phyloP scores from a whole-genome alignment of 2,329 filamentous ascomycete species.

The Talaromyces sp. region DNA sequence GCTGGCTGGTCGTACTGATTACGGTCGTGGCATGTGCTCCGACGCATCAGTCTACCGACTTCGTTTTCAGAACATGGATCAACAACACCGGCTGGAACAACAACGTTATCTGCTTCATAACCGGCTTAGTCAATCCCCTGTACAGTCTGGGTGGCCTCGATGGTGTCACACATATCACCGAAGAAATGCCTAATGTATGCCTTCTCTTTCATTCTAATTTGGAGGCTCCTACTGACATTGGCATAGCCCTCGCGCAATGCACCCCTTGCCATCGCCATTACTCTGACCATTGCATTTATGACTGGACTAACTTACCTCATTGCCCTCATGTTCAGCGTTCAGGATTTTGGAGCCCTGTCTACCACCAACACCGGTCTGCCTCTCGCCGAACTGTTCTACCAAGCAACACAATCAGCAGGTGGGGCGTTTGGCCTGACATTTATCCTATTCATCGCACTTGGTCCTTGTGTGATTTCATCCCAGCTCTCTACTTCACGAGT shows the following conservation, averaged over 20 bases:
- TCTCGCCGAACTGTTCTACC: constrained; percentile 63
- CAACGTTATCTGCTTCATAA: constrained; percentile 51
- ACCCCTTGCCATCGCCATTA: constrained; percentile 35
- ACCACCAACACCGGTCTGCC: constrained; percentile 49
- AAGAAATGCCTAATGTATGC: constrained; percentile 52
- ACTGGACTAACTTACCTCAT: constrained; percentile 52
- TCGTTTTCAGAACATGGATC: constrained; percentile 53
- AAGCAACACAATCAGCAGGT: constrained; percentile 51
- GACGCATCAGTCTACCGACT: constrained; percentile 45
- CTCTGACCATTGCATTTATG: constrained; percentile 49
- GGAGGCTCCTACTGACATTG: neutral
- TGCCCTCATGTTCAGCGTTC: constrained; percentile 52
- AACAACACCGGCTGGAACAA: constrained; percentile 54
- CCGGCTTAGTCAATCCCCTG: constrained; percentile 49
- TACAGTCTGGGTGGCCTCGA: constrained; percentile 50
- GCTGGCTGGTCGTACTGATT: constrained; percentile 49
- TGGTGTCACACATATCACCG: constrained; percentile 50
- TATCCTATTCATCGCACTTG: constrained; percentile 33
- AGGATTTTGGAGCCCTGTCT: constrained; percentile 46
- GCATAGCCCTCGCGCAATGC: constrained; percentile 31
- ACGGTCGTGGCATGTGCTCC: constrained; percentile 49
- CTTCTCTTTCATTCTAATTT: neutral
- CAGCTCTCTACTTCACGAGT: constrained; percentile 50
- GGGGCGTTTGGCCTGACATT: constrained; percentile 53
- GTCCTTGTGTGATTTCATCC: constrained; percentile 33